A percentile compares a stretch with the other conserved stretches of the same genome.
phyloP scores from a whole-genome alignment of 108 stramenopile species.

The Pseudonitzschia multiseries region DNA sequence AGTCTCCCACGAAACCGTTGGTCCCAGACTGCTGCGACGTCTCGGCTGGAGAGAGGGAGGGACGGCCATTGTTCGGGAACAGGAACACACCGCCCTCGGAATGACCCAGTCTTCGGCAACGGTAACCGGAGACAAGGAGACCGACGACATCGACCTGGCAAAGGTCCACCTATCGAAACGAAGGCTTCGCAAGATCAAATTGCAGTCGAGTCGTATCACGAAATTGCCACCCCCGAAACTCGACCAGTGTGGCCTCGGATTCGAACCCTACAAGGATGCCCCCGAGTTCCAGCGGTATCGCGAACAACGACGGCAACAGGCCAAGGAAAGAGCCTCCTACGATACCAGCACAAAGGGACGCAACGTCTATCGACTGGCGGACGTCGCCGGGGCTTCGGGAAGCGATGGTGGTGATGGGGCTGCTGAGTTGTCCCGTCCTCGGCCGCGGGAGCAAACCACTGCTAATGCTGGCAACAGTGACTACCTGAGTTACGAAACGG shows the following conservation, averaged over 20 bases:
- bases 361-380: conserved; percentile 46
- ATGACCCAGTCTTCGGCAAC: background rate
- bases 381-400: conserved; percentile 22
- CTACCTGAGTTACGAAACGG: conserved; percentile 52
- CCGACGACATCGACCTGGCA: conserved; percentile 2
- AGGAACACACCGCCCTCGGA: background rate
- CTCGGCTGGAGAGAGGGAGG: conserved; percentile 65
- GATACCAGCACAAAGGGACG: background rate
- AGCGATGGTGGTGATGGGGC: conserved; percentile 1
- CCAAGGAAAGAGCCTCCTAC: conserved; percentile 32
- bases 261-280: conserved; percentile 67
- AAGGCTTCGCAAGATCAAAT: conserved; percentile 39
- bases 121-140: conserved; percentile 4
- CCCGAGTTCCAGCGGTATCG: conserved; percentile 70
- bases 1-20: conserved; percentile 36
- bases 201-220: conserved; percentile 36
- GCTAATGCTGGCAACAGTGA: conserved; percentile 37
- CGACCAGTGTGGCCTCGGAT: conserved; percentile 73
- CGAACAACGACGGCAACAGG: conserved; percentile 47
- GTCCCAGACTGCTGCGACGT: conserved; percentile 54
- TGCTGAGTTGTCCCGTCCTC: background rate
- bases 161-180: conserved; percentile 28
- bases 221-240: conserved; percentile 72
- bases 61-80: conserved; percentile 44
- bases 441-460: background rate